Conservation (phyloP, 2,329 filamentous ascomycete species). For the Aspergillus phoenicis region DNA sequence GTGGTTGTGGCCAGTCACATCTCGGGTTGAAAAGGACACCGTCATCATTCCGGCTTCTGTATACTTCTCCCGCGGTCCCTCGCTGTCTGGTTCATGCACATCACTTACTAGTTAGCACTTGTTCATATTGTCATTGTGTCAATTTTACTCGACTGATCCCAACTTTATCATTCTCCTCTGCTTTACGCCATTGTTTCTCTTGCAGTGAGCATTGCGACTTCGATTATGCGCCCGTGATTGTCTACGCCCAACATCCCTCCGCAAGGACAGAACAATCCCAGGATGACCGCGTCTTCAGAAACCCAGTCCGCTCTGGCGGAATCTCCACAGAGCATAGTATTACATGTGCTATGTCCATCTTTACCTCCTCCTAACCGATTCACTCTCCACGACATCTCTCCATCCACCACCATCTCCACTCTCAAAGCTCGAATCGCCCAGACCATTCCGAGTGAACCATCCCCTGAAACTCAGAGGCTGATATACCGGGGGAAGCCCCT, state of each 20-base stretch:
- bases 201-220: not conserved
- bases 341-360: slow-evolving; percentile 48
- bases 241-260: not conserved
- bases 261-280: not conserved
- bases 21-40: slow-evolving; percentile 19
- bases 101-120: not conserved
- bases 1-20: not conserved
- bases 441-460: slow-evolving; percentile 50
- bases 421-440: slow-evolving; percentile 57
- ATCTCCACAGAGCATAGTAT: slow-evolving; percentile 25
- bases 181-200: not conserved
- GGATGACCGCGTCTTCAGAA: slow-evolving; percentile 17
- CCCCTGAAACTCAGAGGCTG: slow-evolving; percentile 55
- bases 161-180: not conserved
- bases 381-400: slow-evolving; percentile 40
- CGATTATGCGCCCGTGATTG: slow-evolving; percentile 4
- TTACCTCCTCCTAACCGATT: slow-evolving; percentile 40
- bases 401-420: slow-evolving; percentile 51
- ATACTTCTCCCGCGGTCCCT: not conserved
- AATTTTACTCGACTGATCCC: not conserved
- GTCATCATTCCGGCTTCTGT: slow-evolving; percentile 14
- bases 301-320: not conserved
- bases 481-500: slow-evolving; percentile 62
- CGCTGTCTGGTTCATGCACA: not conserved
- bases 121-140: not conserved